Evolutionary conservation across 2,329 filamentous ascomycete species (phyloP).

Genomic region (Colletotrichum sp.): DNA sequence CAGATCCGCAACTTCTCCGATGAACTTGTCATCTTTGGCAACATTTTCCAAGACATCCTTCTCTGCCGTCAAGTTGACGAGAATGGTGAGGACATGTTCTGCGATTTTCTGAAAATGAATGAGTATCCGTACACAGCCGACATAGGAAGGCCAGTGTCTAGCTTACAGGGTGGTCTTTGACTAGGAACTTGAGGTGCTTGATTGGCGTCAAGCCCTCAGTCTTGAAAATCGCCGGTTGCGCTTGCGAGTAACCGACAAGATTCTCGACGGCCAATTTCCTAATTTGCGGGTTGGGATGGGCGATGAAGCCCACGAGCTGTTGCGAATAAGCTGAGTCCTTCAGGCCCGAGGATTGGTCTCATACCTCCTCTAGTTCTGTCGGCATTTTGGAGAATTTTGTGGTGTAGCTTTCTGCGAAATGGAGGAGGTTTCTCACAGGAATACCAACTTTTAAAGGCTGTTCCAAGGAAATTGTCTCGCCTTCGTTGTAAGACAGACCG

Average conservation of each 20-base stretch:
- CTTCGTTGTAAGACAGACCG: conserved; percentile 14
- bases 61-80: conserved; percentile 86
- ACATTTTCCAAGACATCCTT: conserved; percentile 75
- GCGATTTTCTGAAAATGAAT: conserved; percentile 71
- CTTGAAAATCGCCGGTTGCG: conserved; percentile 84
- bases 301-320: conserved; percentile 91
- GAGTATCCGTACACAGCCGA: neutral
- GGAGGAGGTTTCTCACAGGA: neutral
- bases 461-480: conserved; percentile 8
- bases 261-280: conserved; percentile 86
- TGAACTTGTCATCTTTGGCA: conserved; percentile 79
- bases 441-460: neutral
- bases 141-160: neutral
- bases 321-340: neutral
- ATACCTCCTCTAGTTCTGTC: conserved; percentile 78
- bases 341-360: neutral
- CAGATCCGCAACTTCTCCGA: conserved; percentile 74
- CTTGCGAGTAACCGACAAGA: conserved; percentile 79
- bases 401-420: too few species aligned
- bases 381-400: conserved; percentile 59
- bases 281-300: conserved; percentile 90
- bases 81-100: conserved; percentile 89
- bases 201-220: conserved; percentile 77
- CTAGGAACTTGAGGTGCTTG: conserved; percentile 84
- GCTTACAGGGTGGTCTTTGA: conserved; percentile 81